Evolutionary conservation across 768 basidiomycete species (phyloP), one percentile per base, ranked within the genome.

Genomic region (Kwoniella heveanensis): DNA sequence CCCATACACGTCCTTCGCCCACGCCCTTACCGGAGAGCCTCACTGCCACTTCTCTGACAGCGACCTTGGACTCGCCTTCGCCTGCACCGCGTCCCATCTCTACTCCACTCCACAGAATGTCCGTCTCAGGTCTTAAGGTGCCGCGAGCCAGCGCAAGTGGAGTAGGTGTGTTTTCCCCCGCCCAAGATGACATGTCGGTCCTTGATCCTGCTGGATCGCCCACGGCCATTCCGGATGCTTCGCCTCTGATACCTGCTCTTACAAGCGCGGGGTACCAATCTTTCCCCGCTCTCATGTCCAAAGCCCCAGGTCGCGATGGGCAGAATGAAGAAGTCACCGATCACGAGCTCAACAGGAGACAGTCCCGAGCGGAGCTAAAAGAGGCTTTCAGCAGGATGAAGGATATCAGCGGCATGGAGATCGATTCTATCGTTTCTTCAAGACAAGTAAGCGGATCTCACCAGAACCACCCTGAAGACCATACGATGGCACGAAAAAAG

Each of bases 181-280:
- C 68, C 4, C 53, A 58, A 30, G 68, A 70, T 32, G 68, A 70
- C 47, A 57, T 37, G 44, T 66, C 65, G 12, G 52, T 64, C 25
- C 26, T 66, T 8, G 68, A 70, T 65, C 68, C 68, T 22, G 52
- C 19, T 17, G 52, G 58, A 60, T 66, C 65, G 24, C 68, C 68
- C 17, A 21, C 55, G 25, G 47, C 60, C 15, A 54, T 60, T 30
- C 59, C 59, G 19, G 59, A 53, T 26, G 21, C 50, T 10, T 62
- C 60, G 21, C 53, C 53, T 19, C 24, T 37, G 2, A 22, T 54
- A 4, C 62, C 56, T 19, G 29, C 29, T 50, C 36, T 48, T 13
- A 30, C 51, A 8, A 26, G 39, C n/a, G 7, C 49, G 4, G 46
- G 21, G 50, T 46, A 56, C 22, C 62, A 57, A 36, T n/a, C 46